Evolutionary conservation across 2,329 filamentous ascomycete species (phyloP), one percentile per base, ranked within the genome.

Genomic region (Pezicula rhizophila): DNA sequence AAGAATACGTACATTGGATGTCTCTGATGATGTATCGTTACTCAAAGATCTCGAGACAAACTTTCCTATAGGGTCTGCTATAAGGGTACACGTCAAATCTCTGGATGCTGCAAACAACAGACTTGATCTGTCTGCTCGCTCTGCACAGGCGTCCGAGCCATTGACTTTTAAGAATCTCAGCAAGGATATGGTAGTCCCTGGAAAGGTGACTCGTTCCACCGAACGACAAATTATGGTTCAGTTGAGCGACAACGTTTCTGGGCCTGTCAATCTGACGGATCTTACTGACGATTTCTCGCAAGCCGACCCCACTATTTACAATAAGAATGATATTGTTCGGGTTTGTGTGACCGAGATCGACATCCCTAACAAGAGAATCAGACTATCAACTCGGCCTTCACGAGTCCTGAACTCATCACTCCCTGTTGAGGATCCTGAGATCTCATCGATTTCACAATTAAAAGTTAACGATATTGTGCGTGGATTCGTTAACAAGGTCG

Each of bases 401-500:
- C 88, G 88, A 56, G 87, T 96, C 37, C 73, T 97, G 53, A 95
- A 88, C 69, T 96, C 92, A 1, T 86, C 87, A 1, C 72, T 95
- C 3, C 78, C 84, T 1, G 80, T 96, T 41, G 82, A 84, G 61
- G 93, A 99, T 64, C 81, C 78, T 34, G 89, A 96, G 60, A 82
- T 99, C 55, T 78, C 75, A 11, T 79, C 79, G 15, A 69, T 83
- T 42, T 73, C 80, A n/a, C 82, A 95, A 56, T 64, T 99, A 28
- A 81, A 84, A 49, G 71, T 82, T 35, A 89, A 91, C 52, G 84
- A 95, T 53, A 72, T 96, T 26, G 75, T 95, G 12, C 86, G 93
- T 48, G 95, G 95, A 3, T 97, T 99, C 61, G 80, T 99, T 59
- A 95, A 90, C 70, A 89, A 89, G 57, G 82, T 97, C 38, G 79